phyloP scores from a whole-genome alignment of 257 asterid genomes.

The Ophiorrhiza pumila region DNA sequence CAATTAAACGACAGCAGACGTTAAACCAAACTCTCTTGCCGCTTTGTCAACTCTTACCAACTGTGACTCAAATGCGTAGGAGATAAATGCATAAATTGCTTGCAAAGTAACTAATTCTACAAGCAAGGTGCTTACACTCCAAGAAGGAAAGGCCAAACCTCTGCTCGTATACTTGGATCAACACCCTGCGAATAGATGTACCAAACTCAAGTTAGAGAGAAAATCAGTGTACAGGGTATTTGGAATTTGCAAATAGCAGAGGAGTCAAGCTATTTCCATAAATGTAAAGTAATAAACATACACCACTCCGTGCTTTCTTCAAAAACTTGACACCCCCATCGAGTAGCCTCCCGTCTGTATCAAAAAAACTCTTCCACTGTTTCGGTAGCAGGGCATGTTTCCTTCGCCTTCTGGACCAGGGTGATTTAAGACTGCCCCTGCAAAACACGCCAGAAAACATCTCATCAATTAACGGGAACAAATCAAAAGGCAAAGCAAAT shows the following conservation, averaged over 20 bases:
- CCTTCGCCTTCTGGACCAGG: conserved; percentile 88
- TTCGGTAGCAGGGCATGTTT: conserved; percentile 65
- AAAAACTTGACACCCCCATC: conserved; percentile 86
- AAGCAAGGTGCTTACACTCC: conserved; percentile 53
- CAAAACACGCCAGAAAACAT: conserved; percentile 15
- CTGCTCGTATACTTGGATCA: conserved; percentile 80
- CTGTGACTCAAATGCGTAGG: background rate
- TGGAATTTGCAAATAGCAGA: background rate
- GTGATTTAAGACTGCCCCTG: conserved; percentile 80
- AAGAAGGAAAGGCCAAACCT: conserved; percentile 96
- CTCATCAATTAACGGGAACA: conserved; percentile 16
- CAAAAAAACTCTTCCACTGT: conserved; percentile 73
- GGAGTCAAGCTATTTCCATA: background rate
- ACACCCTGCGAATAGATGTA: conserved; percentile 62
- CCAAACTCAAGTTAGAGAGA: conserved; percentile 2
- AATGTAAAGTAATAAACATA: conserved; percentile 28
- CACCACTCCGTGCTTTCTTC: conserved; percentile 88
- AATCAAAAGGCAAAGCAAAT: conserved; percentile 13
- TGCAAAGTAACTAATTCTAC: background rate
- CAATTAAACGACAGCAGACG: background rate
- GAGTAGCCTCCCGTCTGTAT: conserved; percentile 57
- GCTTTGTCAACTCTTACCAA: background rate
- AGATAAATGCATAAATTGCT: background rate
- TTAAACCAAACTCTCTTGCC: background rate
- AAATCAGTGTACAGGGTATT: background rate